Base-by-base conservation (phyloP, 164 flowering plant species). In the Dillenia turbinata region DNA sequence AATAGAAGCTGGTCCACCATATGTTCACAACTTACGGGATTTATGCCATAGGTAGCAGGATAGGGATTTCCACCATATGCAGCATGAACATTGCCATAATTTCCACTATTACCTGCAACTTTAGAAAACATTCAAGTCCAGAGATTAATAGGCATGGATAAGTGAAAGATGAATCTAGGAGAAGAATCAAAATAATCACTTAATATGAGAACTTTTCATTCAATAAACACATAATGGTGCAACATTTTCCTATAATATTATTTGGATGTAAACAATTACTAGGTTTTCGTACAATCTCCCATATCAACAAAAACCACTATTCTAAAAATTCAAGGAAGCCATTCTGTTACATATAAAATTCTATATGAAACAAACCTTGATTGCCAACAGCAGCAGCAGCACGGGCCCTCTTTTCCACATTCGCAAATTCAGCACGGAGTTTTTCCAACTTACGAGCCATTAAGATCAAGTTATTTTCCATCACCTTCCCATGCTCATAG, bases 361-460 rank as follows among this genome's bases (percentile, higher is more conserved):
- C 40, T 5, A 47, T 14, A 47, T 1, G 52, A 49, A 7, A 22
- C 56, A 48, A 70, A 93, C 98, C 98, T 52, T 82, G 78, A 73
- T 89, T 85, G 44, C 79, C 88, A 77, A 72, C 87, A 64, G 87
- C 78, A 60, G 89, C 87, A 49, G 88, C 82, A 60, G 92, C 86
- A 69, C 70, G 86, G 19, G 89, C 86, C 66, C 95, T 81, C 71
- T 89, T 91, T 68, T 91, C 96, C 16, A 85, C 86, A 82, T 83
- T 86, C 57, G 90, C 93, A 73, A 89, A 70, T 80, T 94, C 96
- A 19, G 96, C 97, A 15, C 92, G 87, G 63, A 94, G 92, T 71
- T 88, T 94, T 69, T 94, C 97, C 79, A 94, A 62, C 75, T 89
- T 97, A 57, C 97, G 79, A 47, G 95, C 95, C 96, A 94, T 94